A percentile compares a stretch with the other conserved stretches of the same genome.
phyloP scores from a whole-genome alignment of 176 grass and related monocot species.

The Cymbopogon citratus region DNA sequence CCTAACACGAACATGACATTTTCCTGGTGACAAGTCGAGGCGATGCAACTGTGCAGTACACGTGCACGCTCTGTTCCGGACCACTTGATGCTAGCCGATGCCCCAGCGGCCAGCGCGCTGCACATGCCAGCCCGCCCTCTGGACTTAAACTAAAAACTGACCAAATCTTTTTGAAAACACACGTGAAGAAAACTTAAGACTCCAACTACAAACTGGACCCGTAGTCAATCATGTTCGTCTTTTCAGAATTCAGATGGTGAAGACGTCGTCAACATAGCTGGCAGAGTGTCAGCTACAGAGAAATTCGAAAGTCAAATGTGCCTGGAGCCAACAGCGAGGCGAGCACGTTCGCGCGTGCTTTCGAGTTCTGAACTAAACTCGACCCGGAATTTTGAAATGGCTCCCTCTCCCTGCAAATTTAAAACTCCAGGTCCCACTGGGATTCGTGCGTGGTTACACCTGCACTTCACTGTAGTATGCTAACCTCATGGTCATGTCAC shows the following conservation, averaged over 20 bases:
- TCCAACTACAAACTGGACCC: slow-evolving; percentile 6
- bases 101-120: not conserved
- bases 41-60: not conserved
- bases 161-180: not conserved
- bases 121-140: not conserved
- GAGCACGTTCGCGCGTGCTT: not conserved
- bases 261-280: not conserved
- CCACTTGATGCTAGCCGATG: not conserved
- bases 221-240: not conserved
- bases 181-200: not conserved
- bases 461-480: not conserved
- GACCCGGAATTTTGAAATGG: too few relatives aligned
- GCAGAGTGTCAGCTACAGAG: too few relatives aligned
- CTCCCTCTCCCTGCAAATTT: too few relatives aligned
- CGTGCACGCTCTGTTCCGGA: not conserved
- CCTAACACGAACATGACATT: not conserved
- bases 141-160: not conserved
- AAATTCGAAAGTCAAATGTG: slow-evolving; percentile 12
- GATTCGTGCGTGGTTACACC: not conserved
- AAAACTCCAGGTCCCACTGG: too few relatives aligned
- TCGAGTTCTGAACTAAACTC: not conserved
- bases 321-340: slow-evolving; percentile 6
- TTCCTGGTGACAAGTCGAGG: not conserved
- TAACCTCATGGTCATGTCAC: not conserved
- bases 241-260: not conserved